A percentile compares a stretch with the other conserved stretches of the same genome.
Evolutionary conservation across 768 basidiomycete species (phyloP).

Genomic region (Crucibulum laeve): DNA sequence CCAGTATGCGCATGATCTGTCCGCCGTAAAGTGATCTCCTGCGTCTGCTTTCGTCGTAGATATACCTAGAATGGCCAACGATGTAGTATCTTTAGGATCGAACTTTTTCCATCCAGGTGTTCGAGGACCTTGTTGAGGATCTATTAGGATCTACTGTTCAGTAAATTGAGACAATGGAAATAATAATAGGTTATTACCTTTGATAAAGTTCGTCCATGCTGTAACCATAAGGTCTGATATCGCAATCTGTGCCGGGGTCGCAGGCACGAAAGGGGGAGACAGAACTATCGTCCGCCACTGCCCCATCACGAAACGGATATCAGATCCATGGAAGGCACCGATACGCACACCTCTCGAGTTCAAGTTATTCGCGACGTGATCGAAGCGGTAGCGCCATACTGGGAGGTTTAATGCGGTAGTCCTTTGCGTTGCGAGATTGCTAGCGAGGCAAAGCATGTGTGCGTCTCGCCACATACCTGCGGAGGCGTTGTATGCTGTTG

Average conservation of each 20-base stretch:
- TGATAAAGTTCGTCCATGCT: constrained; percentile 33
- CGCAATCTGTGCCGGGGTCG: constrained; percentile 20
- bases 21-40: constrained; percentile 20
- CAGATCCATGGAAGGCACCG: constrained; percentile 26
- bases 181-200: constrained; percentile 16
- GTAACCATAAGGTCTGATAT: constrained; percentile 28
- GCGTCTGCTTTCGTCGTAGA: constrained; percentile 17
- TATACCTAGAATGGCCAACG: constrained; percentile 22
- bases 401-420: constrained; percentile 15
- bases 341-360: constrained; percentile 25
- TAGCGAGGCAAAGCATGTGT: constrained; percentile 28
- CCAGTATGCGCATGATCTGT: constrained; percentile 25
- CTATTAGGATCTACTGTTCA: constrained; percentile 8
- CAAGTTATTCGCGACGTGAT: constrained; percentile 25
- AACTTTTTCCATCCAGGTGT: constrained; percentile 24
- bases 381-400: constrained; percentile 27
- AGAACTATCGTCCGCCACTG: constrained; percentile 24
- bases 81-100: constrained; percentile 17
- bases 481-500: constrained; percentile 26
- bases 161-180: not conserved
- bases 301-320: constrained; percentile 29
- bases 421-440: constrained; percentile 20
- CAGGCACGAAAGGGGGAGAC: constrained; percentile 23
- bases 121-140: constrained; percentile 21
- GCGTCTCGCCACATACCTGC: constrained; percentile 30